Evolutionary conservation across 1,284 basidiomycete species (phyloP).

Genomic region (Ustilago loliicola): DNA sequence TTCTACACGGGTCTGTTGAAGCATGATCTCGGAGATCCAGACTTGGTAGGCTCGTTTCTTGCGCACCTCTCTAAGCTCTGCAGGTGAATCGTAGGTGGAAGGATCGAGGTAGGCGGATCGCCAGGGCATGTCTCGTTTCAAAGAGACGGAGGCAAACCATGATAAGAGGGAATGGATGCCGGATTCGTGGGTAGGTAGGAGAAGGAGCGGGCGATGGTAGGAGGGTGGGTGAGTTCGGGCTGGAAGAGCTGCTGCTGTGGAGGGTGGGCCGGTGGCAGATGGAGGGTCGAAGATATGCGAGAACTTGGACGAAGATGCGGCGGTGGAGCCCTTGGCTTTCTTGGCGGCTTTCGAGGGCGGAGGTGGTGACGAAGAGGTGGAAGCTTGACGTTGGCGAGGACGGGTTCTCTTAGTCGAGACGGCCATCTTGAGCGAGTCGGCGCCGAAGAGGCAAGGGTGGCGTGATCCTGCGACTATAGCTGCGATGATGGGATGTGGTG

Average conservation of each 20-base stretch:
- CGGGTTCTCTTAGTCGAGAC: slow-evolving; percentile 22
- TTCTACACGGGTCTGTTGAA: slow-evolving; percentile 86
- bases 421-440: slow-evolving; percentile 14
- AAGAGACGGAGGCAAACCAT: slow-evolving; percentile 80
- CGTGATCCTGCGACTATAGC: not conserved
- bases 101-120: slow-evolving; percentile 76
- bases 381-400: slow-evolving; percentile 8
- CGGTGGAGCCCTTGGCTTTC: slow-evolving; percentile 10
- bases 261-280: not conserved
- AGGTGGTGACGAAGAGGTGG: slow-evolving; percentile 22
- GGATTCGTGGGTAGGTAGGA: slow-evolving; percentile 17
- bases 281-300: slow-evolving; percentile 15
- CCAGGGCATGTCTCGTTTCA: slow-evolving; percentile 85
- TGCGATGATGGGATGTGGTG: slow-evolving; percentile 3
- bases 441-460: slow-evolving; percentile 3
- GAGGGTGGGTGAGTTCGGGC: slow-evolving; percentile 28
- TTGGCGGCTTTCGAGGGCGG: slow-evolving; percentile 20
- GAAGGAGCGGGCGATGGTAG: slow-evolving; percentile 59
- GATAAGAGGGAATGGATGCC: slow-evolving; percentile 56
- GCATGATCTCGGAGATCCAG: slow-evolving; percentile 94
- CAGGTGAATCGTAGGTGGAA: slow-evolving; percentile 68
- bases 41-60: slow-evolving; percentile 74
- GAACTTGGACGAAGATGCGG: slow-evolving; percentile 14
- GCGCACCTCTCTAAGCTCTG: slow-evolving; percentile 73
- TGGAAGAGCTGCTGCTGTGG: slow-evolving; percentile 23